Evolutionary conservation across 2,329 filamentous ascomycete species (phyloP).

Genomic region (Niveomyces coronatus): DNA sequence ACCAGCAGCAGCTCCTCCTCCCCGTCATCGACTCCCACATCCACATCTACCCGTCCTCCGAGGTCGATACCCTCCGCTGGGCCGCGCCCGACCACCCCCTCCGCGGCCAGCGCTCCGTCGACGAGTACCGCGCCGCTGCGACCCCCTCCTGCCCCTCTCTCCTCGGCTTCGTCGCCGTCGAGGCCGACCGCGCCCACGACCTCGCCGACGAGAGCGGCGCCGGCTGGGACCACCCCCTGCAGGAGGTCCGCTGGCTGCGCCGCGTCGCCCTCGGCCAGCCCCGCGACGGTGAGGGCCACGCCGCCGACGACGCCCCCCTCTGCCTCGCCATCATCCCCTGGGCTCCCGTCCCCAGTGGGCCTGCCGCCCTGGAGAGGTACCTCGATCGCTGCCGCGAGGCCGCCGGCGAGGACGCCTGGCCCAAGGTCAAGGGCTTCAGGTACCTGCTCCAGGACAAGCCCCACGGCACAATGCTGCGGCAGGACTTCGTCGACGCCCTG

Average conservation of each 20-base stretch:
- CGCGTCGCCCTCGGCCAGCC: slow-evolving; percentile 54
- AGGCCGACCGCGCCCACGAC: slow-evolving; percentile 65
- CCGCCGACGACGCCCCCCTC: slow-evolving; percentile 30
- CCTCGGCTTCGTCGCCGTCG: slow-evolving; percentile 70
- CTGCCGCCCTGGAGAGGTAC: slow-evolving; percentile 52
- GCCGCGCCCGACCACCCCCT: slow-evolving; percentile 49
- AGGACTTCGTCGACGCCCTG: slow-evolving; percentile 54
- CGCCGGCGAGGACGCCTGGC: slow-evolving; percentile 54
- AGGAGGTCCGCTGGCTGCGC: slow-evolving; percentile 61
- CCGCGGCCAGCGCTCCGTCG: slow-evolving; percentile 51
- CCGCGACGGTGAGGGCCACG: slow-evolving; percentile 47
- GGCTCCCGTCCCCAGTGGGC: slow-evolving; percentile 68
- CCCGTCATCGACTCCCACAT: slow-evolving; percentile 84
- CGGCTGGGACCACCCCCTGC: slow-evolving; percentile 58
- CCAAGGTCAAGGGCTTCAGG: slow-evolving; percentile 65
- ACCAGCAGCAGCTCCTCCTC: slow-evolving; percentile 23
- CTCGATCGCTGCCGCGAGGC: slow-evolving; percentile 48
- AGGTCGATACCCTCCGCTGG: slow-evolving; percentile 61
- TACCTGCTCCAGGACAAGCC: slow-evolving; percentile 76
- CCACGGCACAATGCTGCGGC: slow-evolving; percentile 50
- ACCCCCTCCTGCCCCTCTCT: slow-evolving; percentile 33
- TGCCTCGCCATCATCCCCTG: slow-evolving; percentile 69
- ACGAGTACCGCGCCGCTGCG: slow-evolving; percentile 49
- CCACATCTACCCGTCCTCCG: slow-evolving; percentile 68
- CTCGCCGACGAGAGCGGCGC: slow-evolving; percentile 34